Conservation (phyloP, 176 grass and related monocot species). For the Carex pumila region DNA sequence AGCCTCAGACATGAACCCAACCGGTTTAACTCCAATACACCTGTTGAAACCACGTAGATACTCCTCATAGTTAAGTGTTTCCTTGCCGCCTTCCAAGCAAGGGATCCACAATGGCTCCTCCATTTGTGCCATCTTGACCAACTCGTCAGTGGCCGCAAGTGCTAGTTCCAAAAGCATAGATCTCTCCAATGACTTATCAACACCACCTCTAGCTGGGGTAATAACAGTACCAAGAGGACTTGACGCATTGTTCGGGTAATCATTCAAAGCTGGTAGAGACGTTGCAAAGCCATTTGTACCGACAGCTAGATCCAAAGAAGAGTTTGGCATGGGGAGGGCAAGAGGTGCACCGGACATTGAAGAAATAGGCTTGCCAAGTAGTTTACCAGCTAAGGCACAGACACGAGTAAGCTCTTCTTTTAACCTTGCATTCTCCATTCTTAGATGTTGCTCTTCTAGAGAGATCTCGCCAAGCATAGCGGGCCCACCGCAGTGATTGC, state of each 20-base stretch:
- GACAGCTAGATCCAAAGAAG: constrained; percentile 46
- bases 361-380: constrained; percentile 51
- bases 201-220: constrained; percentile 25
- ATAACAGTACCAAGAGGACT: constrained; percentile 40
- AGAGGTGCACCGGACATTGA: constrained; percentile 16
- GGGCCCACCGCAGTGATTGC: constrained; percentile 42
- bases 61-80: constrained; percentile 56
- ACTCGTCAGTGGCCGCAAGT: constrained; percentile 57
- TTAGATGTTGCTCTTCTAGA: constrained; percentile 57
- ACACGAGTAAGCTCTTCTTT: constrained; percentile 66
- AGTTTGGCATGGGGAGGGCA: constrained; percentile 18
- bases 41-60: constrained; percentile 47
- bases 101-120: constrained; percentile 66
- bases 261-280: constrained; percentile 28
- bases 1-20: constrained; percentile 60
- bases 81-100: constrained; percentile 23
- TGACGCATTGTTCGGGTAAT: constrained; percentile 29
- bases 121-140: constrained; percentile 86
- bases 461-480: constrained; percentile 37
- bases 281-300: constrained; percentile 29
- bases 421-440: constrained; percentile 70
- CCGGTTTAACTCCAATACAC: constrained; percentile 41
- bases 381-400: constrained; percentile 51
- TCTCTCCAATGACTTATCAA: constrained; percentile 38
- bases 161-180: constrained; percentile 66